Conservation (phyloP, 2,329 filamentous ascomycete species). For the Teratosphaeria gauchensis region DNA sequence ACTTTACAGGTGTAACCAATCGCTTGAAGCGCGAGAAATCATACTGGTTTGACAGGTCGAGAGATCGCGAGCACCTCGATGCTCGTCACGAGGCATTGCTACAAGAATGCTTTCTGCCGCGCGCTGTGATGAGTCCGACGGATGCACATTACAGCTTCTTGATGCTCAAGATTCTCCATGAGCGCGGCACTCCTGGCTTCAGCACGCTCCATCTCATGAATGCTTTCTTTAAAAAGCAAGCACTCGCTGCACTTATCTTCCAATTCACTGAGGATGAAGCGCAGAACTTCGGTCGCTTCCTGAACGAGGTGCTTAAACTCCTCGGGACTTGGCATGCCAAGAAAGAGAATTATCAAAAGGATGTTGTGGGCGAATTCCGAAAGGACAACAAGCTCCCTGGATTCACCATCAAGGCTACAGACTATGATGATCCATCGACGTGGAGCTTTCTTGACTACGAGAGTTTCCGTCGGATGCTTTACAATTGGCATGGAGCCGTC, state of each 20-base stretch:
- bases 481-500: constrained; percentile 82
- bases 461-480: constrained; percentile 74
- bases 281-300: constrained; percentile 83
- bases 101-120: constrained; percentile 86
- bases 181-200: constrained; percentile 75
- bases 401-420: constrained; percentile 61
- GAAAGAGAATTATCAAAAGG: constrained; percentile 66
- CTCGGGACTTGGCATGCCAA: constrained; percentile 77
- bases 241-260: constrained; percentile 74
- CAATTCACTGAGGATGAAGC: constrained; percentile 83
- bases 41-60: constrained; percentile 62
- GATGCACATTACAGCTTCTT: constrained; percentile 85
- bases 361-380: constrained; percentile 57
- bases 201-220: constrained; percentile 75
- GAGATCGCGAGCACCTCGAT: constrained; percentile 45
- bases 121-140: constrained; percentile 69
- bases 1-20: constrained; percentile 56
- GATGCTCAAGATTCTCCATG: constrained; percentile 80
- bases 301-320: constrained; percentile 72
- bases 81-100: constrained; percentile 65
- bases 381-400: constrained; percentile 54
- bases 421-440: constrained; percentile 54
- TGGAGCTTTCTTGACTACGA: constrained; percentile 69
- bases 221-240: constrained; percentile 72
- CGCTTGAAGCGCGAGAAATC: constrained; percentile 67